Conservation (phyloP, 2,329 filamentous ascomycete species). For the Trichoderma pleuroti region DNA sequence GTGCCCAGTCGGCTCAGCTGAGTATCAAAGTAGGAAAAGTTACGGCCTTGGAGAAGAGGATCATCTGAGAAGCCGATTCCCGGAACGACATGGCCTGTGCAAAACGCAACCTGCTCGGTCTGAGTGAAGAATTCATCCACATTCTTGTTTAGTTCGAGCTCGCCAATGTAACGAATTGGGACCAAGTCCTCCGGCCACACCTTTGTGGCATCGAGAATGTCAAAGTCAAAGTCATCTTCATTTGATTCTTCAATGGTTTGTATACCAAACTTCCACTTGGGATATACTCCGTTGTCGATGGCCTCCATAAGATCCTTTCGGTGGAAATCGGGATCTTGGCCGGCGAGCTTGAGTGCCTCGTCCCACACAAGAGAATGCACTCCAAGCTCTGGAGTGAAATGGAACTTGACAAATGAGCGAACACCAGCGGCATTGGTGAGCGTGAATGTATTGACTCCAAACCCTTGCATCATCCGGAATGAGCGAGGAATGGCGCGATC, state of each 20-base stretch:
- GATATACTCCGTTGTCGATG: conserved; percentile 66
- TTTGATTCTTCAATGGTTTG: conserved; percentile 69
- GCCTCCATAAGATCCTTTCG: conserved; percentile 73
- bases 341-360: conserved; percentile 69
- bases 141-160: conserved; percentile 75
- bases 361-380: conserved; percentile 77
- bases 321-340: conserved; percentile 78
- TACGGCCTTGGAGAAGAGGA: conserved; percentile 67
- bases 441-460: conserved; percentile 76
- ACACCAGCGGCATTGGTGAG: conserved; percentile 66
- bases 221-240: conserved; percentile 77
- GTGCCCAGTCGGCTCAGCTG: conserved; percentile 67
- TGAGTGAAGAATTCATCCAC: conserved; percentile 79
- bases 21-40: conserved; percentile 73
- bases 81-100: conserved; percentile 73
- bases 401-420: conserved; percentile 73
- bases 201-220: conserved; percentile 82
- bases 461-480: conserved; percentile 82
- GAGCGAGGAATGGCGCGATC: conserved; percentile 71
- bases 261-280: conserved; percentile 80
- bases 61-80: conserved; percentile 75
- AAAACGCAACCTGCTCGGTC: conserved; percentile 81
- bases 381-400: conserved; percentile 70
- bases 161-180: conserved; percentile 73
- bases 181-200: conserved; percentile 77